A percentile compares a stretch with the other conserved stretches of the same genome.
Conservation (phyloP, 441 rosid genomes). For the Erodium chrysanthum region DNA sequence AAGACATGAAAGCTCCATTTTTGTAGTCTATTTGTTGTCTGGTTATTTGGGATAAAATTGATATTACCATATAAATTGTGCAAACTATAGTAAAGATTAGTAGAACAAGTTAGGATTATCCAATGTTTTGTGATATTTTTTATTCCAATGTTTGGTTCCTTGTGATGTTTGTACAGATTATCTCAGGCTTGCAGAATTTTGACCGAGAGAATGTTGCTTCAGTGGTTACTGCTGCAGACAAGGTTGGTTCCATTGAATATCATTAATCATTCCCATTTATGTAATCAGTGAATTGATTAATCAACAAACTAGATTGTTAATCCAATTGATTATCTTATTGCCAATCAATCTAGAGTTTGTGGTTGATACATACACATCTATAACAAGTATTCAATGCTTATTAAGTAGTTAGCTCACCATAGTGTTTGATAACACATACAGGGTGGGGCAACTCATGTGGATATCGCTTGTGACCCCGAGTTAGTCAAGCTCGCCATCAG, state of each 20-base stretch:
- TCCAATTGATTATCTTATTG: background rate
- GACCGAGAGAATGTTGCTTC: constrained; percentile 46
- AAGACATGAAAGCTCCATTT: background rate
- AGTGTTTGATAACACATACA: constrained; percentile 15
- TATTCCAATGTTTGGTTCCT: background rate
- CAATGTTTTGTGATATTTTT: background rate
- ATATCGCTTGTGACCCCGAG: constrained; percentile 56
- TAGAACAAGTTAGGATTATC: background rate
- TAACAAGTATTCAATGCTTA: background rate
- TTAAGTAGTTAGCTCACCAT: background rate
- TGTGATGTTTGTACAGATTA: constrained; percentile 28
- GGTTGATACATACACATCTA: no score
- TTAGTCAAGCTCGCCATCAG: constrained; percentile 44
- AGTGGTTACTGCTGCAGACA: constrained; percentile 53
- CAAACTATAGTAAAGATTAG: background rate
- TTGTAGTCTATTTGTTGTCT: background rate
- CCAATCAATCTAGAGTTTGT: background rate
- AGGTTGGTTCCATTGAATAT: constrained; percentile 24
- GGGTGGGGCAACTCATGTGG: constrained; percentile 69
- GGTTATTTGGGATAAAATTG: background rate
- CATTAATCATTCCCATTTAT: background rate
- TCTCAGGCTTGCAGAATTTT: constrained; percentile 49
- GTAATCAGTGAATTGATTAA: background rate
- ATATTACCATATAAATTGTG: background rate
- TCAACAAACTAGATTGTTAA: background rate